A percentile compares a stretch with the other conserved stretches of the same genome.
Evolutionary conservation across 306 rosid genomes (phyloP).

Genomic region (Acacia confusa): DNA sequence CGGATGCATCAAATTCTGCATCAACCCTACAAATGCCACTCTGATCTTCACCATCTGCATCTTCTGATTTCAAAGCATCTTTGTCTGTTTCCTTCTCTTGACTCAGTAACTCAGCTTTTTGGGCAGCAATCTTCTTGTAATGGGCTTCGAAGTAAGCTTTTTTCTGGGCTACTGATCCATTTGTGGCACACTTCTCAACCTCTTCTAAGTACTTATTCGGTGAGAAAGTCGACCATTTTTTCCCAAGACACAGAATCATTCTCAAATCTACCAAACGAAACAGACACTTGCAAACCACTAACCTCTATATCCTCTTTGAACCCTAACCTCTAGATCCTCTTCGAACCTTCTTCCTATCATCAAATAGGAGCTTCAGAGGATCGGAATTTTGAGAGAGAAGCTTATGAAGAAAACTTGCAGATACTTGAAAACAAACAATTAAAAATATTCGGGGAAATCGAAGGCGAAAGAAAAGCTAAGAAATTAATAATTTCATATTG

Average conservation of each 20-base stretch:
- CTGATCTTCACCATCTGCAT: conserved; percentile 45
- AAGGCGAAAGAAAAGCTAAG: too few relatives aligned
- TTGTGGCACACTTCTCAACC: conserved; percentile 84
- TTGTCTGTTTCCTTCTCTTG: conserved; percentile 50
- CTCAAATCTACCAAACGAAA: conserved; percentile 82
- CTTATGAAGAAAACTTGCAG: too few relatives aligned
- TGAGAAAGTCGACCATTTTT: conserved; percentile 85
- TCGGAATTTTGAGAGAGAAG: too few relatives aligned
- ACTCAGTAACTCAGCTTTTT: conserved; percentile 61
- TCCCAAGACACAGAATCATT: conserved; percentile 82
- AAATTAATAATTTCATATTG: too few relatives aligned
- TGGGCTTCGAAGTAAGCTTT: conserved; percentile 87
- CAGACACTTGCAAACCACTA: conserved; percentile 65
- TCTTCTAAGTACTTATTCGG: conserved; percentile 86
- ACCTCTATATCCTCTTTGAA: too few relatives aligned
- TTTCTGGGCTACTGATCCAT: conserved; percentile 89
- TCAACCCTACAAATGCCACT: conserved; percentile 18
- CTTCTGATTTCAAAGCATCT: conserved; percentile 33
- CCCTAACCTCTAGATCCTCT: too few relatives aligned
- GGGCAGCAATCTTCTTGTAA: conserved; percentile 75
- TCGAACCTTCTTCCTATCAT: too few relatives aligned
- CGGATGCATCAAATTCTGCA: conserved; percentile 35
- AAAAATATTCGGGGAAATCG: too few relatives aligned
- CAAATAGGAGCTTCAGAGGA: too few relatives aligned
- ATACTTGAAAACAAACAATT: too few relatives aligned